phyloP scores from a whole-genome alignment of 257 asterid genomes.

The Salvia splendens region DNA sequence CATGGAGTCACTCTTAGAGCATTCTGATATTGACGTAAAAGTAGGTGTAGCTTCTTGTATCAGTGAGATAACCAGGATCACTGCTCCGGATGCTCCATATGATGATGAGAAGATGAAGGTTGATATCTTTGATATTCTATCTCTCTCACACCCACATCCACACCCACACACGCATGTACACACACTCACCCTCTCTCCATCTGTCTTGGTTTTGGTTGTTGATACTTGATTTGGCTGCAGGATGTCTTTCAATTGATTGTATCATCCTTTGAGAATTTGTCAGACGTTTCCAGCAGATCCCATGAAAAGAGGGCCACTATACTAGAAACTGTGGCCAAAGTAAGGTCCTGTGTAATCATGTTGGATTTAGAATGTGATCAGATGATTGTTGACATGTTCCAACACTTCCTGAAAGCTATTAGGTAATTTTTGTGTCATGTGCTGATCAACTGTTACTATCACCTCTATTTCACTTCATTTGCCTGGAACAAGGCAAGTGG shows the following conservation, averaged over 20 bases:
- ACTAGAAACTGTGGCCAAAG: slow-evolving; percentile 96
- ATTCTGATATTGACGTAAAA: slow-evolving; percentile 77
- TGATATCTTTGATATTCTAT: neutral
- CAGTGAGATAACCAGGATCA: slow-evolving; percentile 94
- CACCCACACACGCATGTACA: too few species aligned
- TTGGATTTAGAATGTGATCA: slow-evolving; percentile 95
- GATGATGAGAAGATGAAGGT: slow-evolving; percentile 98
- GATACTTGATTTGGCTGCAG: slow-evolving; percentile 50
- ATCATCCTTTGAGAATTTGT: slow-evolving; percentile 75
- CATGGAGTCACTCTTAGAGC: slow-evolving; percentile 63
- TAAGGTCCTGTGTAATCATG: slow-evolving; percentile 94
- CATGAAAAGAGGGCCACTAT: slow-evolving; percentile 69
- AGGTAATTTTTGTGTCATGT: slow-evolving; percentile 47
- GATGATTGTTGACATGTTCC: slow-evolving; percentile 86
- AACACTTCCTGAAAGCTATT: slow-evolving; percentile 70
- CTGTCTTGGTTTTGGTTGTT: slow-evolving; percentile 25
- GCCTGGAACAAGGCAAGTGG: slow-evolving; percentile 13
- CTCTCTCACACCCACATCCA: neutral
- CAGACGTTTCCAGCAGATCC: slow-evolving; percentile 77
- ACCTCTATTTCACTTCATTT: slow-evolving; percentile 17
- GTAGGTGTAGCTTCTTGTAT: slow-evolving; percentile 93
- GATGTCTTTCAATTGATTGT: slow-evolving; percentile 86
- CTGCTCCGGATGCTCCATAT: slow-evolving; percentile 98
- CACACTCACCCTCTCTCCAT: neutral
- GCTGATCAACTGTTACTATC: slow-evolving; percentile 14